These are phyloP conservation scores for Dioscorea alata DNA, from an alignment of 106 monocot genomes.

Conservation along the genomic window DNA sequence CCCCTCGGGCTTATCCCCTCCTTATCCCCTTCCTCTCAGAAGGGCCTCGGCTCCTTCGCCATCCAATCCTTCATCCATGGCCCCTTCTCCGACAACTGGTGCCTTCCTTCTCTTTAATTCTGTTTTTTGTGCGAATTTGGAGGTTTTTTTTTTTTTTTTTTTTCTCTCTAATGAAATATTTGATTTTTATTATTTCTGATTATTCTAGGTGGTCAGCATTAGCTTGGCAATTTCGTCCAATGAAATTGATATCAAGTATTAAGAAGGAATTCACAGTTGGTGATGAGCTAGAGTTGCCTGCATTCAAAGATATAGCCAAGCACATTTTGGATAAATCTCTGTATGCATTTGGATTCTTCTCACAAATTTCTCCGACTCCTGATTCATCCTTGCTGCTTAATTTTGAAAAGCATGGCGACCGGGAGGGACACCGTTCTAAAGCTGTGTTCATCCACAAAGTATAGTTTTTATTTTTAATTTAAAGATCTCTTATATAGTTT, in stretches of 20 bases:
- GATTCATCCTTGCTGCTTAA: conserved; percentile 64
- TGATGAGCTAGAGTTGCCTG: conserved; percentile 57
- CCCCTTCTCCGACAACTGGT: conserved; percentile 38
- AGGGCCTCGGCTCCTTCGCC: conserved; percentile 55
- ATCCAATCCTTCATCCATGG: conserved; percentile 50
- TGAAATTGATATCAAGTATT: conserved; percentile 64
- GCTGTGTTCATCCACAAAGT: conserved; percentile 54
- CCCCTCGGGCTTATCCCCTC: conserved; percentile 68
- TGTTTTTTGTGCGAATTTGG: background rate
- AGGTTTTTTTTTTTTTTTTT: background rate
- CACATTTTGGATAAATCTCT: conserved; percentile 70
- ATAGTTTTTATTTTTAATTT: background rate
- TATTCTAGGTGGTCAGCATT: conserved; percentile 67
- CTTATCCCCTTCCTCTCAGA: conserved; percentile 27
- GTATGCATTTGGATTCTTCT: conserved; percentile 67
- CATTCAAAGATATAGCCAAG: conserved; percentile 51
- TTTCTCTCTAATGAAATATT: background rate
- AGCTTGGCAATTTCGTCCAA: conserved; percentile 66
- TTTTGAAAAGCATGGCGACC: conserved; percentile 59
- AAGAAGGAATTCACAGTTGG: conserved; percentile 39
- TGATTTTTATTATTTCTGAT: background rate
- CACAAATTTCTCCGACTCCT: conserved; percentile 44
- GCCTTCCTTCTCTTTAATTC: background rate
- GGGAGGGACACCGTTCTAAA: conserved; percentile 40
- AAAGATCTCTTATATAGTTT: no score